Base-by-base conservation (phyloP, 2,329 filamentous ascomycete species). In the Hypoxylon sp. region DNA sequence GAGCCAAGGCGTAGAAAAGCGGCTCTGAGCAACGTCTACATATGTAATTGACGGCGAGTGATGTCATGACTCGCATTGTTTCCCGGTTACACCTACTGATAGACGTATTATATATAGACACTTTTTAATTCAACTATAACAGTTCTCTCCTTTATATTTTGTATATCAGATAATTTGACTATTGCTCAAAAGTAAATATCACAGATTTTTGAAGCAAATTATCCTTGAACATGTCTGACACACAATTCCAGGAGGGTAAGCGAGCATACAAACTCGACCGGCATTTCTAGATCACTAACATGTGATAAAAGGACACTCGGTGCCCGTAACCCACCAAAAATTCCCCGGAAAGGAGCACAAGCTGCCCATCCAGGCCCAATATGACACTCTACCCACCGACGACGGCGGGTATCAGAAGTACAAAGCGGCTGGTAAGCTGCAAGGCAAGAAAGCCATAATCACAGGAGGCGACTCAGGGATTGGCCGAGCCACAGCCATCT, bases 391-490 rank as follows among this genome's bases (percentile, higher is more conserved):
- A 2, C 89, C 89, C 0, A 86, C 83, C 4, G 78, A 81, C 12
- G 82, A 88, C 51, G 86, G 87, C 26, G 83, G 83, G 8, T 85
- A 82, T 61, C 82, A 88, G 63, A 80, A 79, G 36, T 93, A 94
- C 74, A 84, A 86, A 66, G 82, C 88, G 3, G 87, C 89, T 1
- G 85, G 84, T 37, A 95, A 94, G 73, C 81, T 94, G 5, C 72
- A 82, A 63, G 89, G 84, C 55, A 89, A 87, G 71, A 88, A 83
- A 51, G 89, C 89, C 5, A 71, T 94, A 50, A 93, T 94, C 63
- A 93, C 90, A 0, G 89, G 89, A 11, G 90, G 90, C 3, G 89
- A 93, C 70, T 87, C 82, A 5, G 89, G 90, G 1, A 93, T 94
- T 58, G 89, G 90, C 5, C 83, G 88, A 26, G 85, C 90, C 1